Evolutionary conservation across 495 filamentous ascomycete genomes (phyloP), one percentile per base, ranked within the genome.

Genomic region (Collariella sp.): DNA sequence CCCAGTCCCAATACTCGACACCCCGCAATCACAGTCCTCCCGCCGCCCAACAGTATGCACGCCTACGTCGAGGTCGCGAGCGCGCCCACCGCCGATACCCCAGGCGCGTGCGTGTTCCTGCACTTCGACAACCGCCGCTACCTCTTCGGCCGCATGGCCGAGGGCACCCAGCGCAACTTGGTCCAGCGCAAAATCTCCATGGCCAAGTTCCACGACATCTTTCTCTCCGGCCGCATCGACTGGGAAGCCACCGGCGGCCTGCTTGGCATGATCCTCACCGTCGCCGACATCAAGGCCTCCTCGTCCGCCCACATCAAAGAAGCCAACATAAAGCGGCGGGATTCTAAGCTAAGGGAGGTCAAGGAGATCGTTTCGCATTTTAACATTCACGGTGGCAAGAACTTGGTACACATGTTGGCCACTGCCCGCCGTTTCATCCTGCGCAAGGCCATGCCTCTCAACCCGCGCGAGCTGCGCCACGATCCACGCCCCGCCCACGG

Each of bases 351-450:
- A 61, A 19, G 18, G 23, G 56, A 61, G 10, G 15, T 11, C 2
- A 45, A 20, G 3, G 1, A 12, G 12, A 31, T 35, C 16, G n/a
- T 59, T 42, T 61, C 64, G 38, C 62, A 62, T 23, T 56, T 96
- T 54, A 81, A 77, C n/a, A 68, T 98, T 11, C 84, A 91, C 62
- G 90, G 89, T 9, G 78, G 83, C 7, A 76, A 77, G 50, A 96
- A 96, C 66, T 61, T 96, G 40, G 76, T 79, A 23, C 86, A 96
- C 60, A 78, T 80, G 1, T 63, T 98, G 36, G 91, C 89, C 29
- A 87, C 88, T 0, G 82, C 86, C n/a, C 78, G 93, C 36, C 70
- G 82, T 29, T 97, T 95, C 67, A 78, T 98, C n/a, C 91, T 97
- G 63, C 76, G 93, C 23, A 88, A 84, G 62, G 83, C 84, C 0